Evolutionary conservation across 495 filamentous ascomycete genomes (phyloP).

Genomic region (Corynascus novoguineensis): DNA sequence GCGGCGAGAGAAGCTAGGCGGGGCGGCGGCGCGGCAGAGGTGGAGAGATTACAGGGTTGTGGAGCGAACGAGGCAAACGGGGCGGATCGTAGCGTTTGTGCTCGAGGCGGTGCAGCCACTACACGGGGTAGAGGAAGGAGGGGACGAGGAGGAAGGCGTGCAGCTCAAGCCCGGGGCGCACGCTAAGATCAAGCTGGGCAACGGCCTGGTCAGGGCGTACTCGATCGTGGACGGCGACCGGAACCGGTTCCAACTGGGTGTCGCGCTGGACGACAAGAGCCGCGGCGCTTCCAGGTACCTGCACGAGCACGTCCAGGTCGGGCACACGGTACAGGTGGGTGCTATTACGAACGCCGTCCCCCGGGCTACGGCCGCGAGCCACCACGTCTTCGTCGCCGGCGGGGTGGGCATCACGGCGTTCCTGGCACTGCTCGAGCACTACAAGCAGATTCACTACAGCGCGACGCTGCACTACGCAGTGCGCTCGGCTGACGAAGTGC

Average conservation of each 20-base stretch:
- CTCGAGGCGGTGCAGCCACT: conserved; percentile 31
- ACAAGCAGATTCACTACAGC: conserved; percentile 40
- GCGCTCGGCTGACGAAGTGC: conserved; percentile 39
- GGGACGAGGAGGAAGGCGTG: conserved; percentile 13
- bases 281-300: conserved; percentile 47
- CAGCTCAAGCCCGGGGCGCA: conserved; percentile 34
- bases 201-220: conserved; percentile 41
- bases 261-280: conserved; percentile 40
- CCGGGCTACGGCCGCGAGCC: conserved; percentile 31
- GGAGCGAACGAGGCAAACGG: conserved; percentile 40
- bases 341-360: conserved; percentile 37
- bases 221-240: conserved; percentile 43
- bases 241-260: conserved; percentile 40
- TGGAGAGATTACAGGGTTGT: conserved; percentile 44
- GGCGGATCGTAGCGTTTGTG: conserved; percentile 37
- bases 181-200: conserved; percentile 42
- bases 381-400: conserved; percentile 49
- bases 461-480: conserved; percentile 46
- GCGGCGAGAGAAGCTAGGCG: conserved; percentile 21
- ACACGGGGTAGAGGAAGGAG: conserved; percentile 10
- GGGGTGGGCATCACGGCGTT: conserved; percentile 54
- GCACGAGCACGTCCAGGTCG: conserved; percentile 42
- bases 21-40: conserved; percentile 13
- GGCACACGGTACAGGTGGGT: conserved; percentile 40
- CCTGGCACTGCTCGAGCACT: conserved; percentile 30